A percentile compares a stretch with the other conserved stretches of the same genome.
Evolutionary conservation across 2,329 filamentous ascomycete species (phyloP).

Genomic region (Xylariaceae sp.): DNA sequence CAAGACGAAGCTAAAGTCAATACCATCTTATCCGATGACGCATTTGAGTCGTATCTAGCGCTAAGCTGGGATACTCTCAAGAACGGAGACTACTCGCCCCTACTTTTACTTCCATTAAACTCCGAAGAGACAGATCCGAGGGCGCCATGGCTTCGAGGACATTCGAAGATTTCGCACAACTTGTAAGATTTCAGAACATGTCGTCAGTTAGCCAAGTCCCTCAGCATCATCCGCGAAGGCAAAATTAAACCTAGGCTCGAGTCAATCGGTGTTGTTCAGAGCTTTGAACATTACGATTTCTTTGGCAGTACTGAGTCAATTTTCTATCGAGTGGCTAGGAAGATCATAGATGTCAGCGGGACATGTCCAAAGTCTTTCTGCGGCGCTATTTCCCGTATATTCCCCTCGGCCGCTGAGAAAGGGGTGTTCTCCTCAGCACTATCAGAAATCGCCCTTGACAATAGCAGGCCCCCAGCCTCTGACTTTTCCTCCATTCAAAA

Average conservation of each 20-base stretch:
- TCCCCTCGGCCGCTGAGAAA: slow-evolving; percentile 13
- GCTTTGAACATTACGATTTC: slow-evolving; percentile 20
- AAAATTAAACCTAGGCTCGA: slow-evolving; percentile 14
- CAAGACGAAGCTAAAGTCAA: slow-evolving; percentile 13
- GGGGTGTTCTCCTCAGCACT: slow-evolving; percentile 8
- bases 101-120: slow-evolving; percentile 14
- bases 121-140: slow-evolving; percentile 8
- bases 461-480: background rate
- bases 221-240: slow-evolving; percentile 6
- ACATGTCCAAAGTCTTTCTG: slow-evolving; percentile 1
- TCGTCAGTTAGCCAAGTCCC: slow-evolving; percentile 10
- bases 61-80: slow-evolving; percentile 18
- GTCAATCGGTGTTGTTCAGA: slow-evolving; percentile 11
- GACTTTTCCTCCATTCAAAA: slow-evolving; percentile 3
- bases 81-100: slow-evolving; percentile 12
- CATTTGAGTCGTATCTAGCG: slow-evolving; percentile 16
- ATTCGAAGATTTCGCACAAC: slow-evolving; percentile 14
- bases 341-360: slow-evolving; percentile 19
- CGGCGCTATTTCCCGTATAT: slow-evolving; percentile 12
- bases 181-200: slow-evolving; percentile 18
- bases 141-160: slow-evolving; percentile 14
- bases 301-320: slow-evolving; percentile 17
- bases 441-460: background rate
- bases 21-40: slow-evolving; percentile 17
- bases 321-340: slow-evolving; percentile 12